Evolutionary conservation across 306 rosid genomes (phyloP).

Genomic region (Cyamopsis tetragonoloba): DNA sequence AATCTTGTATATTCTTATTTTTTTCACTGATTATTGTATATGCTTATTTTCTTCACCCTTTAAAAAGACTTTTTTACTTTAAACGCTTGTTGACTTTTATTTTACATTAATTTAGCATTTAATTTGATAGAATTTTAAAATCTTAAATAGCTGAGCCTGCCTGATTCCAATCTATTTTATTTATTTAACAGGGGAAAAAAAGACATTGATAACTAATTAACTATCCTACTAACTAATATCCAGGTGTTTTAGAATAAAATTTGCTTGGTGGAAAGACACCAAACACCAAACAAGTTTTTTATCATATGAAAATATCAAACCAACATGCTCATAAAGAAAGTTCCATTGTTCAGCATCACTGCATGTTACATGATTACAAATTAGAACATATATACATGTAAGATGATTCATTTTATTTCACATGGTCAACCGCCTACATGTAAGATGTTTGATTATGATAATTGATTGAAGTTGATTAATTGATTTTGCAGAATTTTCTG

Average conservation of each 20-base stretch:
- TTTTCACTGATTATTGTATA: background rate
- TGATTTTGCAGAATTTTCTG: conserved; percentile 37
- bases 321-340: too few species aligned
- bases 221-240: too few species aligned
- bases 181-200: background rate
- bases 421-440: background rate
- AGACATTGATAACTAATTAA: background rate
- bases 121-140: background rate
- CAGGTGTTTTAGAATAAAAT: background rate
- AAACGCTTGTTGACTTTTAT: background rate
- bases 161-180: background rate
- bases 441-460: conserved; percentile 2
- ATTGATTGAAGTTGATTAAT: conserved; percentile 16
- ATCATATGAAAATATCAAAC: too few species aligned
- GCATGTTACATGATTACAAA: too few species aligned
- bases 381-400: too few species aligned
- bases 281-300: background rate
- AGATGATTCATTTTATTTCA: background rate
- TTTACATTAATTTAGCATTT: background rate
- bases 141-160: background rate
- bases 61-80: background rate
- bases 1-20: too few species aligned
- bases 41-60: too few species aligned
- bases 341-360: too few species aligned
- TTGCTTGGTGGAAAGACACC: background rate